These are phyloP conservation scores for Amborella trichopoda DNA, from an alignment of 164 flowering plant genomes.

Conservation along the genomic window DNA sequence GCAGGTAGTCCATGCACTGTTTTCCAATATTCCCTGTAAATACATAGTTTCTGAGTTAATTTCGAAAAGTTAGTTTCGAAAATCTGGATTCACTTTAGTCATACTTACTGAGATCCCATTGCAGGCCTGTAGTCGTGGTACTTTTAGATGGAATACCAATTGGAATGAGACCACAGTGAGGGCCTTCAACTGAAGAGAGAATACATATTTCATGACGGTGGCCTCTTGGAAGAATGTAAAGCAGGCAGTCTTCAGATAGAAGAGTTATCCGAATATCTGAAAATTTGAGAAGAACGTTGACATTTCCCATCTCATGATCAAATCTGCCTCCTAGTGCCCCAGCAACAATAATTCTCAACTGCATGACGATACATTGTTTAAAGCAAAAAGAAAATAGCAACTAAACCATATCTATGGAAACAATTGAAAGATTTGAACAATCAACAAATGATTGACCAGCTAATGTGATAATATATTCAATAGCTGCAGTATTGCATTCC, in stretches of 20 bases:
- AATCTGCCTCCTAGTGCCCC: slow-evolving; percentile 98
- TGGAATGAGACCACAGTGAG: slow-evolving; percentile 91
- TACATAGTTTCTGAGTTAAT: too few relatives aligned
- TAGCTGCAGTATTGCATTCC: too few relatives aligned
- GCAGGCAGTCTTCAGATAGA: slow-evolving; percentile 77
- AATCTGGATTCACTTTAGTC: too few relatives aligned
- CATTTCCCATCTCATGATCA: slow-evolving; percentile 88
- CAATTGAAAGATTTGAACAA: too few relatives aligned
- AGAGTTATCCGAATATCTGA: slow-evolving; percentile 53
- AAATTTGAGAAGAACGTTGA: slow-evolving; percentile 63
- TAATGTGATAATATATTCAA: too few relatives aligned
- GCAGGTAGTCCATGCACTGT: too few relatives aligned
- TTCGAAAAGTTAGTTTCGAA: too few relatives aligned
- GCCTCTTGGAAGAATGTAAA: slow-evolving; percentile 70
- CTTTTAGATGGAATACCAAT: slow-evolving; percentile 52
- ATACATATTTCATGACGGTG: slow-evolving; percentile 67
- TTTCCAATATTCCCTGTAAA: too few relatives aligned
- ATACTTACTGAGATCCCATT: slow-evolving; percentile 90
- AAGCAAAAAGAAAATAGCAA: too few relatives aligned
- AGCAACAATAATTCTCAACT: slow-evolving; percentile 80
- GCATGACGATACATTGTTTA: slow-evolving; percentile 5
- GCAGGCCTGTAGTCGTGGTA: slow-evolving; percentile 78
- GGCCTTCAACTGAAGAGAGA: slow-evolving; percentile 69
- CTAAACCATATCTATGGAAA: too few relatives aligned
- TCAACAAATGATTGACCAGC: too few relatives aligned